Base-by-base conservation (phyloP, 192 early-diverging fungal species). In the Backusella westeae region DNA sequence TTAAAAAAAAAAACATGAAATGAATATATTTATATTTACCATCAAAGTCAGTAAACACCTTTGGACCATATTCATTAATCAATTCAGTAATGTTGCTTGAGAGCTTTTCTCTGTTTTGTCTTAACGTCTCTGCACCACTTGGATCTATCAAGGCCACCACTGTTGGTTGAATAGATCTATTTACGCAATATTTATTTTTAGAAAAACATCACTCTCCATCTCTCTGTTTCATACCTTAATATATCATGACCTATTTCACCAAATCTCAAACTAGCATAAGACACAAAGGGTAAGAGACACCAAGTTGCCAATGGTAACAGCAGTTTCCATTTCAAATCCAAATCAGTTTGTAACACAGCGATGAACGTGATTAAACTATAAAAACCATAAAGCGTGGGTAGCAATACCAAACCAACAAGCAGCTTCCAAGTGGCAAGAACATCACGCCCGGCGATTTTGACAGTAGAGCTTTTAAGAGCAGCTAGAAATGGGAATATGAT, bases 391-490 rank as follows among this genome's bases (percentile, higher is more conserved):
- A 94, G 85, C 8, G 87, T 76, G 2, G 95, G 95, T 46, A 92
- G 88, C 34, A 97, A 85, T 1, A 89, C 94, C 32, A 93, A 80
- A 29, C 88, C 90, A 26, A 96, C 91, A 7, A 96, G 79, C 14
- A 96, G 83, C 81, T 98, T 98, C 98, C 97, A 98, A 6, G 98
- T 98, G 0, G 94, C 95, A 21, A 99, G 85, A 9, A 99, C 98
- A 77, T 99, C 98, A 39, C 92, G 89, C 32, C 95, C 98, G 67
- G 92, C 91, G 77, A 99, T 92, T 79, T 99, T 99, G 56, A 99
- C 96, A 23, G 90, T 93, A 9, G 96, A 97, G n/a, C 87, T 93
- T 6, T 90, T 91, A 63, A 96, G 85, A 0, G 97, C 97, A 72
- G 93, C 93, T 80, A 78, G 77, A 49, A 52, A 19, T 38, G 66